A percentile compares a stretch with the other conserved stretches of the same genome.
phyloP scores from a whole-genome alignment of 2,329 filamentous ascomycete genomes.

The Clonostachys rhizophaga region DNA sequence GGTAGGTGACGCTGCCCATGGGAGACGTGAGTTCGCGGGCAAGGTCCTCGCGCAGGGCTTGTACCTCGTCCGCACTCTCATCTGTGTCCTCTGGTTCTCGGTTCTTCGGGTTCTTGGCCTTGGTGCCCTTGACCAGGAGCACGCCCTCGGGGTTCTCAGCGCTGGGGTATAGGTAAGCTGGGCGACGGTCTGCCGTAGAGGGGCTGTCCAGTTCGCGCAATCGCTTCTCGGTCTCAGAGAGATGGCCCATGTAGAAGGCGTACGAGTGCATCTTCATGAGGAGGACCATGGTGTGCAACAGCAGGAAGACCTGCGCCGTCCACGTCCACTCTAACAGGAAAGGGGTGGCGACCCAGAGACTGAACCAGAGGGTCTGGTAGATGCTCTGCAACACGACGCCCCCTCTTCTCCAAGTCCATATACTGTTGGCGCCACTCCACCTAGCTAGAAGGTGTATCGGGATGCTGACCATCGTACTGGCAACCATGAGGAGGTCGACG shows the following conservation, averaged over 20 bases:
- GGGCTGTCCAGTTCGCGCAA: slow-evolving; percentile 76
- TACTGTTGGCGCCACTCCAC: slow-evolving; percentile 37
- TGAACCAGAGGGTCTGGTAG: slow-evolving; percentile 75
- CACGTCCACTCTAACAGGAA: slow-evolving; percentile 89
- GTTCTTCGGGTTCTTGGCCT: background rate
- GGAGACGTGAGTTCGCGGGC: slow-evolving; percentile 89
- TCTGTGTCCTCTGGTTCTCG: slow-evolving; percentile 4
- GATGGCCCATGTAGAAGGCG: slow-evolving; percentile 94
- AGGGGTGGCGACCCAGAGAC: slow-evolving; percentile 78
- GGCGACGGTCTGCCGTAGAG: slow-evolving; percentile 51
- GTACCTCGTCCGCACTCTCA: slow-evolving; percentile 44
- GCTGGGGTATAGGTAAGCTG: slow-evolving; percentile 72
- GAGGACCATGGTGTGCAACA: slow-evolving; percentile 83
- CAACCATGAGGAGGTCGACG: slow-evolving; percentile 82
- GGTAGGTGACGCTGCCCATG: slow-evolving; percentile 85
- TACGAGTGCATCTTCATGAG: slow-evolving; percentile 99
- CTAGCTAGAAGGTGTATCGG: slow-evolving; percentile 69
- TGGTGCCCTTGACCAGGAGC: slow-evolving; percentile 13
- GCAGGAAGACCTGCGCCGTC: slow-evolving; percentile 94
- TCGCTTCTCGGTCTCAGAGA: slow-evolving; percentile 80
- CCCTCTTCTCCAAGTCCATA: slow-evolving; percentile 67
- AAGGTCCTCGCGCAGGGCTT: slow-evolving; percentile 75
- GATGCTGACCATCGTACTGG: slow-evolving; percentile 65
- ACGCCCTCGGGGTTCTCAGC: slow-evolving; percentile 19
- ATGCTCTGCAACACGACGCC: slow-evolving; percentile 82